Base-by-base conservation (phyloP, 805 yeast genomes). In the Lipomyces orientalis region DNA sequence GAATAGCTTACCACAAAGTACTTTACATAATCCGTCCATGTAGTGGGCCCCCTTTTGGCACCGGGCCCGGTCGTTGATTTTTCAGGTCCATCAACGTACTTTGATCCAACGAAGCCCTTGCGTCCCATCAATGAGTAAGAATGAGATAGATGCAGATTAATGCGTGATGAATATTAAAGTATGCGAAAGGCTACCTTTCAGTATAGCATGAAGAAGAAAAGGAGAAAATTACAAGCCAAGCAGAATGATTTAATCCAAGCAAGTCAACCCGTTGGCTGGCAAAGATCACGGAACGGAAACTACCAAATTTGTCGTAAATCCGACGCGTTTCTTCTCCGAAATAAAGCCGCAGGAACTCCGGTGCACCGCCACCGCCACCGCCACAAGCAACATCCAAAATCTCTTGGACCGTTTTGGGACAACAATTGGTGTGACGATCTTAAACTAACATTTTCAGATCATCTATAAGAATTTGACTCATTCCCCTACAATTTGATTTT, bases 1-100 rank as follows among this genome's bases (percentile, higher is more conserved):
- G 14, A n/a, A n/a, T 19, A 6, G 31, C 64, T 9, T 46, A 66
- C 69, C 9, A 60, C 35, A 33, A 59, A 67, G 43, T 54, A 64
- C 16, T 56, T 29, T 35, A 49, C 54, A 31, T 65, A 65, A 33
- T 62, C 63, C n/a, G 60, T 22, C 55, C 55, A 52, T 12, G 55
- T 25, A 25, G 4, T 31, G 49, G 4, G n/a, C 12, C 14, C 34
- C 34, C 19, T 25, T n/a, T 37, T 31, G 16, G 33, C 60, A 33
- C 10, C 19, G 4, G 14, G 25, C 7, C 25, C 14, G 9, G n/a
- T 52, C 34, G 22, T 52, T 12, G 10, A 22, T n/a, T 25, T 51
- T 9, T n/a, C 49, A 14, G 49, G 8, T 7, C 19, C 51, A 22
- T 37, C 60, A 58, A 58, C 19, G 49, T 58, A 14, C 29, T 58